These are phyloP conservation scores for Theobroma grandiflorum DNA, from an alignment of 441 rosid species.

Conservation along the genomic window DNA sequence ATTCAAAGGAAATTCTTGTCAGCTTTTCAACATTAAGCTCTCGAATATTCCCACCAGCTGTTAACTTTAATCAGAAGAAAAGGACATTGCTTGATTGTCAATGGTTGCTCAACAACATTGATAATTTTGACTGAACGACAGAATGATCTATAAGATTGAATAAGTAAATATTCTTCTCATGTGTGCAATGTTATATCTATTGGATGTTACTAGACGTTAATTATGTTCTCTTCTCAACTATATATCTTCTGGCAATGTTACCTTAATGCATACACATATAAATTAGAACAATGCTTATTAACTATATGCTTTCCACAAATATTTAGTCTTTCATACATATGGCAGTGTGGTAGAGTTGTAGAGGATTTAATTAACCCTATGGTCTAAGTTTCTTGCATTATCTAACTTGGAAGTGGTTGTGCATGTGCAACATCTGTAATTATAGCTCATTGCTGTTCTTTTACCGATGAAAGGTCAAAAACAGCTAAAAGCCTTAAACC, in stretches of 20 bases:
- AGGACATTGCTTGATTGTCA: background rate
- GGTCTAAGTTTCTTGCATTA: conserved; percentile 1
- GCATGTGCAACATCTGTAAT: background rate
- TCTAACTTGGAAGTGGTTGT: background rate
- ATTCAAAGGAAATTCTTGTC: background rate
- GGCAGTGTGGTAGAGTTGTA: background rate
- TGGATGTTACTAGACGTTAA: background rate
- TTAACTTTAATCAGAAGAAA: background rate
- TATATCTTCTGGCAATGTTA: too few species aligned
- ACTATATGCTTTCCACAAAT: background rate
- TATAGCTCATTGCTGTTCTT: background rate
- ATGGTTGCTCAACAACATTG: background rate
- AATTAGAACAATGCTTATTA: background rate
- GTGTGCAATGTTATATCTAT: background rate
- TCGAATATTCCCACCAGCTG: background rate
- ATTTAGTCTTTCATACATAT: background rate
- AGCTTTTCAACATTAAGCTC: background rate
- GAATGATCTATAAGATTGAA: background rate
- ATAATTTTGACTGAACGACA: background rate
- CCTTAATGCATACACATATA: too few species aligned
- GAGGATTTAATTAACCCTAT: background rate
- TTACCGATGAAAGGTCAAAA: conserved; percentile 13
- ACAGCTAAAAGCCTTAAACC: background rate
- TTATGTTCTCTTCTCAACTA: background rate
- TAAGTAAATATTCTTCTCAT: background rate